Base-by-base conservation (phyloP, 345 rosid genomes). In the Salix arbutifolia region DNA sequence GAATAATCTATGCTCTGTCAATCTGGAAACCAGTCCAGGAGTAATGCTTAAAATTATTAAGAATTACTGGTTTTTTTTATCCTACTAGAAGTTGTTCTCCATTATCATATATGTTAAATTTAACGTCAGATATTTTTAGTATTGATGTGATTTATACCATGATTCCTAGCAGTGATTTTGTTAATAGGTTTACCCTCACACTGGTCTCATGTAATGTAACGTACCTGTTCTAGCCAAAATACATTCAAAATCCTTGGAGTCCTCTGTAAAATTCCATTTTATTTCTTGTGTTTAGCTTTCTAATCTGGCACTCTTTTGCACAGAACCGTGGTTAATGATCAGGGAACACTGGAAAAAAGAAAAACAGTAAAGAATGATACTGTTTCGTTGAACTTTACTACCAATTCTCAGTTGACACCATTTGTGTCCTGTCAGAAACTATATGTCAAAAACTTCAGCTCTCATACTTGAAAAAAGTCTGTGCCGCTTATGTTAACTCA, bases 1-100 rank as follows among this genome's bases (percentile, higher is more conserved):
- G 82, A 31, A 79, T 70, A 23, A 38, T 38, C 0, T 70, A 64
- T 28, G 77, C 82, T 23, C 73, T 74, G 73, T 87, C 91, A 25
- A 70, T 87, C 42, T 90, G 90, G 91, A 80, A 70, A 70, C 75
- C 75, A 26, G 48, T 23, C 30, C 23, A 70, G 17, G 33, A 31
- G 53, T 71, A 50, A 65, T 38, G 64, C 35, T 19, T n/a, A 11
- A 4, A 26, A 71, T 9, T 10, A 28, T 30, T 28, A 5, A 40
- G 74, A 31, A 50, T 5, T 52, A 12, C 8, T 50, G 6, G n/a
- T 28, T 11, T 19, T 10, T 71, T 30, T 11, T 11, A 30, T 67
- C 17, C 28, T n/a, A n/a, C 23, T 10, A 58, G 21, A 4, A 40
- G 23, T 38, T 21, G 9, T 46, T 53, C 56, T 46, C 6, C n/a